These are phyloP conservation scores for Microbotryum silenes-acaulis DNA, from an alignment of 1,284 basidiomycete genomes.

Conservation along the genomic window DNA sequence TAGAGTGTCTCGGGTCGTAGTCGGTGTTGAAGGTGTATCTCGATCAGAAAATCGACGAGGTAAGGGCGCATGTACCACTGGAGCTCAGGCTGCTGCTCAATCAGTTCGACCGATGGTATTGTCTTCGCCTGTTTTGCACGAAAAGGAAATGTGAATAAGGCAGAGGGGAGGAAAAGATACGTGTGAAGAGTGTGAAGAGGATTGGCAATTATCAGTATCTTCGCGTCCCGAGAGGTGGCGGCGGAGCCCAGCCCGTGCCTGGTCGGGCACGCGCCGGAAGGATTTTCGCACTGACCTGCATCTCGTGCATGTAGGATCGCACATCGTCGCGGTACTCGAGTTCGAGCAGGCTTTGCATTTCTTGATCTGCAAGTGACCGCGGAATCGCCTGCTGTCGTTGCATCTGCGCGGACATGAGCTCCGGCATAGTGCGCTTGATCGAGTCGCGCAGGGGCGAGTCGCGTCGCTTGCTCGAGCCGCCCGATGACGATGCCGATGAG, in stretches of 20 bases:
- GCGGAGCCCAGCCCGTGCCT: background rate
- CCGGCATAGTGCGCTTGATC: constrained; percentile 20
- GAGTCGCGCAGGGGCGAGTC: constrained; percentile 20
- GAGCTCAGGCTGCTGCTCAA: constrained; percentile 88
- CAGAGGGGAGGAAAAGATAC: background rate
- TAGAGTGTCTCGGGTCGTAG: constrained; percentile 97
- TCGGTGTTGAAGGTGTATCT: constrained; percentile 94
- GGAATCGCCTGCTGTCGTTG: constrained; percentile 14
- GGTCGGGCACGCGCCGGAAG: background rate
- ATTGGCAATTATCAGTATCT: background rate
- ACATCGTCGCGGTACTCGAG: constrained; percentile 95
- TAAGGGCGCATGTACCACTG: constrained; percentile 81
- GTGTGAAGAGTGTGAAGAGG: background rate
- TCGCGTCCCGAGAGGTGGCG: background rate
- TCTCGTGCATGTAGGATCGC: constrained; percentile 83
- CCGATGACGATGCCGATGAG: constrained; percentile 1
- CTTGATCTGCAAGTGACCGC: constrained; percentile 30
- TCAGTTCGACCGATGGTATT: constrained; percentile 79
- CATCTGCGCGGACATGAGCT: constrained; percentile 25
- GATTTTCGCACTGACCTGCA: constrained; percentile 68
- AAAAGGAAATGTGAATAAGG: background rate
- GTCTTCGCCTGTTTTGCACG: constrained; percentile 57
- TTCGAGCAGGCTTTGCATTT: constrained; percentile 53
- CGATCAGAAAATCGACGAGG: constrained; percentile 96
- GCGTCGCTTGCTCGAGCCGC: constrained; percentile 5